Evolutionary conservation across 371 early-diverging fungal species (phyloP).

Genomic region (Conidiobolus incongruus): DNA sequence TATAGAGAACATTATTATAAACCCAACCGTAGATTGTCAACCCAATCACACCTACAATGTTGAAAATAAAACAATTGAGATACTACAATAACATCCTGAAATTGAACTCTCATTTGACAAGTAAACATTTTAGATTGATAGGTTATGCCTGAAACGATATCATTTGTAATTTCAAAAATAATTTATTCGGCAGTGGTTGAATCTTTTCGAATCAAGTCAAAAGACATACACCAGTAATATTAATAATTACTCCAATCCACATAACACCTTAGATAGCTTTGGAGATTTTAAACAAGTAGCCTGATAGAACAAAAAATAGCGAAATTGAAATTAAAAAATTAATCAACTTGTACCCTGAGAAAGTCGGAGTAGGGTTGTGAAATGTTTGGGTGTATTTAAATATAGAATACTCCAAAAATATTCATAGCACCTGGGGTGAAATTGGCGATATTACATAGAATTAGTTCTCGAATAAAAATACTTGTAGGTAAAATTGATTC

Average conservation of each 20-base stretch:
- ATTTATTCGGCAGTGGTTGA: slow-evolving; percentile 18
- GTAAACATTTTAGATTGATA: slow-evolving; percentile 3
- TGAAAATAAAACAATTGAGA: slow-evolving; percentile 37
- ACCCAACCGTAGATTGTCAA: slow-evolving; percentile 28
- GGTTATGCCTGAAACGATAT: slow-evolving; percentile 28
- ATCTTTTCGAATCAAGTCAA: slow-evolving; percentile 16
- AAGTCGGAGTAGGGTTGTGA: slow-evolving; percentile 13
- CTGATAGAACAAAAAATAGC: slow-evolving; percentile 10
- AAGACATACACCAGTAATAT: slow-evolving; percentile 18
- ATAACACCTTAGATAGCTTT: not conserved
- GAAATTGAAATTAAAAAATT: slow-evolving; percentile 25
- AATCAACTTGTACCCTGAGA: slow-evolving; percentile 36
- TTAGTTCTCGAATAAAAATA: slow-evolving; percentile 17
- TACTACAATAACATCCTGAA: slow-evolving; percentile 20
- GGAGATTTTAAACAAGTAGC: slow-evolving; percentile 16
- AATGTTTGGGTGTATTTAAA: slow-evolving; percentile 29
- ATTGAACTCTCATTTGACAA: too few relatives aligned
- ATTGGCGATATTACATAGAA: slow-evolving; percentile 14
- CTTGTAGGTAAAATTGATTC: slow-evolving; percentile 33
- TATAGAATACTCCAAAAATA: slow-evolving; percentile 41
- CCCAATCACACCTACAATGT: slow-evolving; percentile 42
- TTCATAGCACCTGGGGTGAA: slow-evolving; percentile 43
- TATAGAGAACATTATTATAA: slow-evolving; percentile 17
- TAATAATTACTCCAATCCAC: slow-evolving; percentile 12
- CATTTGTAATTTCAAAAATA: slow-evolving; percentile 27